These are phyloP conservation scores for Suhomyces guaymorum DNA, from an alignment of 1,139 yeast species.

Conservation along the genomic window DNA sequence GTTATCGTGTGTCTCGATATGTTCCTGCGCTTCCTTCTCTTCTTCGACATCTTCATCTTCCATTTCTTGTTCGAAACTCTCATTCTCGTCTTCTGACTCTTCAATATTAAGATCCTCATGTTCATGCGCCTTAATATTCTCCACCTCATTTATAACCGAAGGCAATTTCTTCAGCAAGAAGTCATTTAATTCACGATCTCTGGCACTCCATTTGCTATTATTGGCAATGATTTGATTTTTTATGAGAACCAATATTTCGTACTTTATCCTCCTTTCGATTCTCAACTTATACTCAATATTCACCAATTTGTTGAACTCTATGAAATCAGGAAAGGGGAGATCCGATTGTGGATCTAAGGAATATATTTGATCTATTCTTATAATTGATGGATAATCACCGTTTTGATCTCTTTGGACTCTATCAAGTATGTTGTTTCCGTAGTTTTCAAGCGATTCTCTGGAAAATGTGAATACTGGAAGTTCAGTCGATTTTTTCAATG, in stretches of 20 bases:
- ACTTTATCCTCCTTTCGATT: slow-evolving; percentile 34
- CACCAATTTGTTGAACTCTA: slow-evolving; percentile 31
- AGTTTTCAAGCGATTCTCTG: slow-evolving; percentile 29
- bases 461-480: slow-evolving; percentile 37
- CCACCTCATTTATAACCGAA: slow-evolving; percentile 22
- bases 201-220: slow-evolving; percentile 42
- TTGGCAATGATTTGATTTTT: slow-evolving; percentile 33
- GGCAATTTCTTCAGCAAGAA: slow-evolving; percentile 38
- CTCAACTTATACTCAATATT: slow-evolving; percentile 39
- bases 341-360: slow-evolving; percentile 28
- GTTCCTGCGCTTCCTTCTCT: slow-evolving; percentile 12
- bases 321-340: slow-evolving; percentile 33
- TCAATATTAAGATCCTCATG: slow-evolving; percentile 15
- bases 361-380: slow-evolving; percentile 27
- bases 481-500: slow-evolving; percentile 24
- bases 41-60: slow-evolving; percentile 16
- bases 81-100: slow-evolving; percentile 15
- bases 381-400: slow-evolving; percentile 20
- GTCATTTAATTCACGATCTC: slow-evolving; percentile 40
- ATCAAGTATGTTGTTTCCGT: slow-evolving; percentile 23
- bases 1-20: too few species aligned
- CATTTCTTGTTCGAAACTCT: slow-evolving; percentile 14
- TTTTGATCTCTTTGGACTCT: slow-evolving; percentile 16
- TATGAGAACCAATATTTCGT: slow-evolving; percentile 36
- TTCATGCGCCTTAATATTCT: slow-evolving; percentile 13